A percentile compares a stretch with the other conserved stretches of the same genome.
Conservation (phyloP, 2,329 filamentous ascomycete species). For the Diaporthe vexans region DNA sequence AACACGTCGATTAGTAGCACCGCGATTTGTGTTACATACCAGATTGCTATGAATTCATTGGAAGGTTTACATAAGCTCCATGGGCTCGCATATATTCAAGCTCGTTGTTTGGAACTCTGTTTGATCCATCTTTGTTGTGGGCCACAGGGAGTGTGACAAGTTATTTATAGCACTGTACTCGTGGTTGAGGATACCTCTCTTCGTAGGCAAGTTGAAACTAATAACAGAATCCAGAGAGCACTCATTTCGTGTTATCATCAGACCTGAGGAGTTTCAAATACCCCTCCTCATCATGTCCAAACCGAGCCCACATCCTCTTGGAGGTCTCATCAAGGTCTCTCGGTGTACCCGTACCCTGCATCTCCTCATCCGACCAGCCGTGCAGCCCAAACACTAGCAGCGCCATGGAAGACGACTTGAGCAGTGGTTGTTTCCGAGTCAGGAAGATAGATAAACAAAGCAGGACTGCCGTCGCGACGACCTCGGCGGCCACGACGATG, state of each 20-base stretch:
- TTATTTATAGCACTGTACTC: too few relatives aligned
- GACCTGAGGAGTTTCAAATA: conserved; percentile 4
- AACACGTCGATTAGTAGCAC: too few relatives aligned
- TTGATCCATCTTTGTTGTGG: too few relatives aligned
- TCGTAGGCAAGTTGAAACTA: not conserved
- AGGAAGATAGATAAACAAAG: not conserved
- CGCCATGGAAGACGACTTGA: not conserved
- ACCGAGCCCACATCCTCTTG: conserved; percentile 1
- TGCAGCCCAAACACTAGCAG: not conserved
- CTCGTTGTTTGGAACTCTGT: too few relatives aligned
- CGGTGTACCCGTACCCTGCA: not conserved
- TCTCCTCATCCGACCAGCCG: not conserved
- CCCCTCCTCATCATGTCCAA: conserved; percentile 5
- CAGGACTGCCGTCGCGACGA: not conserved
- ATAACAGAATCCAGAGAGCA: not conserved
- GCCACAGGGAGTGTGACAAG: too few relatives aligned
- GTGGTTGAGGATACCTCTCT: too few relatives aligned
- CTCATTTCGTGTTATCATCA: not conserved
- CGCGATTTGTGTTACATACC: too few relatives aligned
- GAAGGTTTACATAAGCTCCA: too few relatives aligned
- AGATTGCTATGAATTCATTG: too few relatives aligned
- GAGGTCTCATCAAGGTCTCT: not conserved
- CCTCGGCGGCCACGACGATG: not conserved
- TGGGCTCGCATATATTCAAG: too few relatives aligned
- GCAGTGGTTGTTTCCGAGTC: conserved; percentile 5